A percentile compares a stretch with the other conserved stretches of the same genome.
phyloP scores from a whole-genome alignment of 2,329 filamentous ascomycete genomes.

The Elsinoe ampelina region DNA sequence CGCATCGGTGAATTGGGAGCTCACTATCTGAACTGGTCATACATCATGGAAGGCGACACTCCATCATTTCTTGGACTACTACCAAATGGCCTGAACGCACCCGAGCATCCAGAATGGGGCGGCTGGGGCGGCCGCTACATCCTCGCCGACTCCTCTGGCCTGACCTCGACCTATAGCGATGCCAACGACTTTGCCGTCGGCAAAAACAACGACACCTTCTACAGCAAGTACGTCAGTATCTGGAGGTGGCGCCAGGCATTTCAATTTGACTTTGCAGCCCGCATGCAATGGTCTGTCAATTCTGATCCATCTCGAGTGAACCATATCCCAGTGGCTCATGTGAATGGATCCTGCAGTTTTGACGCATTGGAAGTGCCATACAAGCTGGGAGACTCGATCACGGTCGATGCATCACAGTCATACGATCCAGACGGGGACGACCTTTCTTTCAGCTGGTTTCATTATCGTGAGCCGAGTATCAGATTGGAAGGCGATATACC shows the following conservation, averaged over 20 bases:
- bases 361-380: conserved; percentile 33
- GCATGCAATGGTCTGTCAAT: conserved; percentile 39
- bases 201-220: conserved; percentile 26
- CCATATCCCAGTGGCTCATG: conserved; percentile 40
- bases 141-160: conserved; percentile 27
- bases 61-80: conserved; percentile 43
- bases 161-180: conserved; percentile 30
- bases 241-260: conserved; percentile 47
- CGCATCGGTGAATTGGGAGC: conserved; percentile 41
- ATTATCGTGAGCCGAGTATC: conserved; percentile 40
- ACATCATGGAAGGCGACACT: conserved; percentile 47
- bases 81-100: conserved; percentile 38
- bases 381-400: conserved; percentile 32
- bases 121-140: conserved; percentile 44
- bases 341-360: conserved; percentile 33
- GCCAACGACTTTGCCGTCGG: conserved; percentile 30
- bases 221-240: conserved; percentile 41
- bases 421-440: conserved; percentile 39
- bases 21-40: conserved; percentile 37
- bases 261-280: conserved; percentile 43
- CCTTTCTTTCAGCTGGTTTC: conserved; percentile 42
- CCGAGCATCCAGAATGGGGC: conserved; percentile 40
- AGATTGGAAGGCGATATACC: conserved; percentile 31
- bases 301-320: conserved; percentile 30
- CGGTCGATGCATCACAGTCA: conserved; percentile 37